Conservation (phyloP, 108 stramenopile genomes). For the Seminavis robusta region DNA sequence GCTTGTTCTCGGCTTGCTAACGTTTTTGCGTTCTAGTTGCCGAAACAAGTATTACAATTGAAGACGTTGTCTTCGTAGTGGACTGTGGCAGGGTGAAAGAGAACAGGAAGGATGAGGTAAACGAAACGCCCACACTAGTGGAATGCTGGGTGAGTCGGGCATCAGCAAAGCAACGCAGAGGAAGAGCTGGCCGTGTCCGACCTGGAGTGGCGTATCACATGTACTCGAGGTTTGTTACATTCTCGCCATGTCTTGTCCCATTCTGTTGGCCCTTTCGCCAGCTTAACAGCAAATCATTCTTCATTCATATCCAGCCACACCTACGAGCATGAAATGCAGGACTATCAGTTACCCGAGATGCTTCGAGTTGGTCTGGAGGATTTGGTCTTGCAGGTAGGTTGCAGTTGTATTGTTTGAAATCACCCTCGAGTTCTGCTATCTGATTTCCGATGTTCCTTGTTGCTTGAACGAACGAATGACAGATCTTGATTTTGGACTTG, state of each 20-base stretch:
- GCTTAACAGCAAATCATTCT: too few species aligned
- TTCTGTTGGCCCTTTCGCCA: too few species aligned
- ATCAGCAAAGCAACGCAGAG: constrained; percentile 83
- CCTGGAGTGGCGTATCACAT: constrained; percentile 82
- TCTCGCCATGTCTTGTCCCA: too few species aligned
- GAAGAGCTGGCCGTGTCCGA: constrained; percentile 92
- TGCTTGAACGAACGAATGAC: too few species aligned
- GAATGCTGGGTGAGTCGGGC: constrained; percentile 87
- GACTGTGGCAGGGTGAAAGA: constrained; percentile 69
- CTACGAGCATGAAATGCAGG: constrained; percentile 43
- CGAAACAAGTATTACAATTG: constrained; percentile 45
- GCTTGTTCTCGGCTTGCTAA: too few species aligned
- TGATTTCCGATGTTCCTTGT: too few species aligned
- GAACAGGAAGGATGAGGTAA: constrained; percentile 65
- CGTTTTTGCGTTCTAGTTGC: too few species aligned
- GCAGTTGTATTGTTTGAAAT: too few species aligned
- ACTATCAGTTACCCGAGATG: constrained; percentile 87
- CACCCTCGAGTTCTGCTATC: too few species aligned
- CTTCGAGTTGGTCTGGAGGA: constrained; percentile 88
- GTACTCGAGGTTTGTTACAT: constrained; percentile 48
- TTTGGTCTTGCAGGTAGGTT: constrained; percentile 63
- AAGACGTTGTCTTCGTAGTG: constrained; percentile 77
- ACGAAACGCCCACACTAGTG: constrained; percentile 69
- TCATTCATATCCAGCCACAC: constrained; percentile 42
- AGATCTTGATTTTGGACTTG: constrained; percentile 73